These are phyloP conservation scores for Oryza officinalis DNA, from an alignment of 176 grass and related monocot species.

Conservation along the genomic window DNA sequence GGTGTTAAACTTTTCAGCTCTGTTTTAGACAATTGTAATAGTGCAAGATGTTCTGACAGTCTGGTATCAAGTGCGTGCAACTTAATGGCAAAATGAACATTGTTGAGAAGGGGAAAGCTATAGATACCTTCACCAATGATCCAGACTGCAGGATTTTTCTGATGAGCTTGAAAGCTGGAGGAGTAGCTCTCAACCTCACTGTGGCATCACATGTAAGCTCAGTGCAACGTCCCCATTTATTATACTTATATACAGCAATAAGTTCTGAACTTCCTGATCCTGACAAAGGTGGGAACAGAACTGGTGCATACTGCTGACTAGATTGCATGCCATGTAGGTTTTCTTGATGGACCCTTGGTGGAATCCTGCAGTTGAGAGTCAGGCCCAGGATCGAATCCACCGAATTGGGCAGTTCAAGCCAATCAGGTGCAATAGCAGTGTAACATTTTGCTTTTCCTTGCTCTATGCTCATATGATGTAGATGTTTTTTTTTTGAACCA, in stretches of 20 bases:
- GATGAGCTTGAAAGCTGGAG: slow-evolving; percentile 98
- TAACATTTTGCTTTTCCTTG: not conserved
- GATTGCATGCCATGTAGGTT: slow-evolving; percentile 56
- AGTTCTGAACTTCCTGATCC: not conserved
- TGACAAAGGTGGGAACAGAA: not conserved
- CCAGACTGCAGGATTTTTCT: slow-evolving; percentile 80
- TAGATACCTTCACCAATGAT: slow-evolving; percentile 78
- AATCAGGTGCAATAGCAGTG: slow-evolving; percentile 56
- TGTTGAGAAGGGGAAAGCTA: slow-evolving; percentile 81
- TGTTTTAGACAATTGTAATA: slow-evolving; percentile 14
- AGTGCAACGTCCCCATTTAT: not conserved
- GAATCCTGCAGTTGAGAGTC: slow-evolving; percentile 89
- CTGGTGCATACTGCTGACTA: slow-evolving; percentile 2
- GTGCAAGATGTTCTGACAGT: slow-evolving; percentile 55
- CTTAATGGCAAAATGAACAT: slow-evolving; percentile 83
- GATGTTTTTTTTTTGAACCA: too few species aligned
- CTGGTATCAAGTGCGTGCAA: slow-evolving; percentile 82
- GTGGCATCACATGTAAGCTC: slow-evolving; percentile 86
- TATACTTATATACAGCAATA: not conserved
- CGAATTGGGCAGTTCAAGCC: slow-evolving; percentile 98
- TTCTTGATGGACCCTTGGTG: slow-evolving; percentile 99
- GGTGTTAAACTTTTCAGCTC: not conserved
- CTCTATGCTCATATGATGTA: not conserved
- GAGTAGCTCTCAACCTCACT: slow-evolving; percentile 92
- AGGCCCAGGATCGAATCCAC: slow-evolving; percentile 95